These are phyloP conservation scores for Yamadazyma trypodendri DNA, from an alignment of 1,139 yeast species.

Conservation along the genomic window DNA sequence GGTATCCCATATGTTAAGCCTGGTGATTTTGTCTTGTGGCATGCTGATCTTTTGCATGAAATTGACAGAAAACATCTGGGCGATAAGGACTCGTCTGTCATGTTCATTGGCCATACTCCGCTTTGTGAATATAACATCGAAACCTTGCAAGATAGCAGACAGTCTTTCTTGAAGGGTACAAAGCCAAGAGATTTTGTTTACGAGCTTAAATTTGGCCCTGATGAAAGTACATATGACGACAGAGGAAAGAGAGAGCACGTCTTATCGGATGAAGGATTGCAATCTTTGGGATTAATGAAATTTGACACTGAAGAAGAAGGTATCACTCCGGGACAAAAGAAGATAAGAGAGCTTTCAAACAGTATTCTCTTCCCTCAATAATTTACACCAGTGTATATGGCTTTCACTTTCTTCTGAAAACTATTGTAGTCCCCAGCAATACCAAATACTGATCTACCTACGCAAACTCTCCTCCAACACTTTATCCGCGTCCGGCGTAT, in stretches of 20 bases:
- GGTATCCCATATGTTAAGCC: slow-evolving; percentile 34
- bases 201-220: slow-evolving; percentile 1
- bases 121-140: slow-evolving; percentile 13
- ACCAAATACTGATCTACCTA: too few species aligned
- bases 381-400: too few species aligned
- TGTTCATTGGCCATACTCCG: slow-evolving; percentile 20
- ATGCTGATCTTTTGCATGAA: slow-evolving; percentile 45
- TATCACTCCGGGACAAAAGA: slow-evolving; percentile 18
- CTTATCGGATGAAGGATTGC: slow-evolving; percentile 18
- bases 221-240: slow-evolving; percentile 16
- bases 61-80: slow-evolving; percentile 45
- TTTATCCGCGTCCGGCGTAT: too few species aligned
- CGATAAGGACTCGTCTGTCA: slow-evolving; percentile 36
- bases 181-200: slow-evolving; percentile 14
- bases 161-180: slow-evolving; percentile 22
- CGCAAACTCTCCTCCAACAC: too few species aligned
- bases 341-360: too few species aligned
- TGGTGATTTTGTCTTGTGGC: slow-evolving; percentile 51
- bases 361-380: too few species aligned
- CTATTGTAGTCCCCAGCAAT: too few species aligned
- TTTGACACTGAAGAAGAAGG: slow-evolving; percentile 14
- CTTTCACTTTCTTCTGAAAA: too few species aligned
- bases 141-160: slow-evolving; percentile 22
- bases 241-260: slow-evolving; percentile 13
- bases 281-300: slow-evolving; percentile 19